Conservation (phyloP, 371 early-diverging fungal species). For the Encephalitozoon cuniculi region DNA sequence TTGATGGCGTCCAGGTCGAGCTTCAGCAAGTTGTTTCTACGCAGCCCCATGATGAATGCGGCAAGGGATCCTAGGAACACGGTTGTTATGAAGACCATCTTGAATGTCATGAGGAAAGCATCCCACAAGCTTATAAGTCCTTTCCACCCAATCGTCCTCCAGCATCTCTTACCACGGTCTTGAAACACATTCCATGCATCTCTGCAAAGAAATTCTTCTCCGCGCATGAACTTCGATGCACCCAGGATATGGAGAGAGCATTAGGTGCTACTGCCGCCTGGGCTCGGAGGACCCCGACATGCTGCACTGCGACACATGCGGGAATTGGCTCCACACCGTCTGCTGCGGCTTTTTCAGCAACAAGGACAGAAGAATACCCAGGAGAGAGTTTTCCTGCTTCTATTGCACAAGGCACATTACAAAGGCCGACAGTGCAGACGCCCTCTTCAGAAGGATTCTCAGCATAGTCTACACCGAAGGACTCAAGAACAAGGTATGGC, state of each 20-base stretch:
- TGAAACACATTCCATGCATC: neutral
- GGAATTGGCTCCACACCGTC: conserved; percentile 50
- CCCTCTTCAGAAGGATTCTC: conserved; percentile 28
- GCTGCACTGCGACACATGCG: conserved; percentile 49
- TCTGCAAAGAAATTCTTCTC: neutral
- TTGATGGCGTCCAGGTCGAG: neutral
- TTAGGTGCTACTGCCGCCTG: conserved; percentile 39
- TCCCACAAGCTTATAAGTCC: neutral
- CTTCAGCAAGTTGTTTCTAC: neutral
- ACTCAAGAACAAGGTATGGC: neutral
- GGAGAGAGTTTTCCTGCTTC: conserved; percentile 21
- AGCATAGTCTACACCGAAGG: conserved; percentile 33
- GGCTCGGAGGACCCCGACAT: conserved; percentile 27
- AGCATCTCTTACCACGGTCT: neutral
- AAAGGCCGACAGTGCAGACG: neutral
- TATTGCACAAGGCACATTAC: neutral
- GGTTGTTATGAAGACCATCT: neutral
- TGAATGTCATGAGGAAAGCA: neutral
- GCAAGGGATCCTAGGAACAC: neutral
- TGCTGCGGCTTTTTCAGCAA: conserved; percentile 53
- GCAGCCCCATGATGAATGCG: neutral
- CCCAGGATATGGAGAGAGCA: neutral
- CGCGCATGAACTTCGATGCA: neutral
- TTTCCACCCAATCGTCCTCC: neutral
- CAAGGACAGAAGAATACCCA: conserved; percentile 50